phyloP scores from a whole-genome alignment of 2,329 filamentous ascomycete genomes.

The Colletotrichum euphorbiae region DNA sequence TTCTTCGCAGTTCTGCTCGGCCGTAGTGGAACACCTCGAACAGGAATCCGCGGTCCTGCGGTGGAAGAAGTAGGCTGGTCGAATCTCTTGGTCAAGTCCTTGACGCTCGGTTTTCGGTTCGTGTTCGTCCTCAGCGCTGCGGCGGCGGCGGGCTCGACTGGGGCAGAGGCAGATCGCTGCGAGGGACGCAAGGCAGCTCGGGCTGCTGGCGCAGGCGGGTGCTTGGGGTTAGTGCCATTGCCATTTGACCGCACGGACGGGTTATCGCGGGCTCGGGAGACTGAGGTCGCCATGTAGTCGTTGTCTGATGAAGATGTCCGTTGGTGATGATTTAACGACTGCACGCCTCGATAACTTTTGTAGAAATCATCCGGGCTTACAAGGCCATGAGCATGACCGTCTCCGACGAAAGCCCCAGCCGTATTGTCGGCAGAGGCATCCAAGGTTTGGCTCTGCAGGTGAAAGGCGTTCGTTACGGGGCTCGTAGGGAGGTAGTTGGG shows the following conservation, averaged over 20 bases:
- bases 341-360: conserved; percentile 58
- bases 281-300: conserved; percentile 55
- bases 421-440: conserved; percentile 40
- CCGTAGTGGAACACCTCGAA: conserved; percentile 50
- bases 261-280: conserved; percentile 52
- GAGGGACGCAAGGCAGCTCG: conserved; percentile 56
- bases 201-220: conserved; percentile 54
- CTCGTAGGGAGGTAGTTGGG: conserved; percentile 42
- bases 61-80: conserved; percentile 66
- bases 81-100: conserved; percentile 83
- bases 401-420: conserved; percentile 44
- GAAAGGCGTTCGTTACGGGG: conserved; percentile 40
- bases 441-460: conserved; percentile 33
- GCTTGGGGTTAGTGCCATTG: conserved; percentile 62
- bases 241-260: conserved; percentile 62
- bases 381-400: conserved; percentile 54
- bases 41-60: conserved; percentile 50
- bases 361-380: conserved; percentile 68
- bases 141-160: conserved; percentile 59
- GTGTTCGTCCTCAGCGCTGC: conserved; percentile 47
- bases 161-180: conserved; percentile 67
- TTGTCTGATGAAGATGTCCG: conserved; percentile 36
- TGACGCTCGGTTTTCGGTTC: conserved; percentile 74
- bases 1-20: conserved; percentile 52
- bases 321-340: conserved; percentile 48